Percentiles rank a stretch among this genome's conserved stretches.
Evolutionary conservation across 179 eudicot genomes (phyloP).

Genomic region (Sideroxylon spinosum): DNA sequence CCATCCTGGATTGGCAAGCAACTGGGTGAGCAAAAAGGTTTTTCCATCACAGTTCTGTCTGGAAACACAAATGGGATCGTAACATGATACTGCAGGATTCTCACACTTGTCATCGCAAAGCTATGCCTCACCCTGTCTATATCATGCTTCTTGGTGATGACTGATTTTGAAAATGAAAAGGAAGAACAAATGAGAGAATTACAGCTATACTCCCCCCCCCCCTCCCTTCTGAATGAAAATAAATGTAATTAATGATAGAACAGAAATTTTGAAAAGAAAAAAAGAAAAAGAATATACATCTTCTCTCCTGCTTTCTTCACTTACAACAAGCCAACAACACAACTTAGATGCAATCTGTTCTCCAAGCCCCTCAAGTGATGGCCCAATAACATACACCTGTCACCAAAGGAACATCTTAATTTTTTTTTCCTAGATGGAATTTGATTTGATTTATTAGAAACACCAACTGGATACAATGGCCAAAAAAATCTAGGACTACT

Average conservation of each 20-base stretch:
- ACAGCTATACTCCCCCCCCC: not conserved
- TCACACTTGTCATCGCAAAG: no score
- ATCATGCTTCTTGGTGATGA: no score
- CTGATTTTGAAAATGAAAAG: not conserved
- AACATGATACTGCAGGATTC: no score
- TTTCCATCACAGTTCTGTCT: no score
- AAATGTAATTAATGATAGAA: not conserved
- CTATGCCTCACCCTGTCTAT: no score
- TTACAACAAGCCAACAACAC: slow-evolving; percentile 80
- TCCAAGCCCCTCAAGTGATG: slow-evolving; percentile 92
- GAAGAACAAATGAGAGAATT: not conserved
- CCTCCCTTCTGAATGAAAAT: not conserved
- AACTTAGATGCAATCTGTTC: slow-evolving; percentile 80
- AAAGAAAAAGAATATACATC: slow-evolving; percentile 36
- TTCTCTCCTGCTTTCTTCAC: slow-evolving; percentile 28
- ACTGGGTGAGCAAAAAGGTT: no score
- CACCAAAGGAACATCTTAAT: slow-evolving; percentile 11
- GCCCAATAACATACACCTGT: slow-evolving; percentile 95
- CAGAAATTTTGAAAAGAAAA: slow-evolving; percentile 12
- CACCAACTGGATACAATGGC: not conserved
- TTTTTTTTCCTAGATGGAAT: not conserved
- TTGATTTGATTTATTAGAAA: not conserved
- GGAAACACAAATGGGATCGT: no score
- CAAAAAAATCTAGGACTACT: not conserved
- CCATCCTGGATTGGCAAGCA: no score